These are phyloP conservation scores for Musa balbisiana DNA, from an alignment of 202 grass and related monocot species.

Conservation along the genomic window DNA sequence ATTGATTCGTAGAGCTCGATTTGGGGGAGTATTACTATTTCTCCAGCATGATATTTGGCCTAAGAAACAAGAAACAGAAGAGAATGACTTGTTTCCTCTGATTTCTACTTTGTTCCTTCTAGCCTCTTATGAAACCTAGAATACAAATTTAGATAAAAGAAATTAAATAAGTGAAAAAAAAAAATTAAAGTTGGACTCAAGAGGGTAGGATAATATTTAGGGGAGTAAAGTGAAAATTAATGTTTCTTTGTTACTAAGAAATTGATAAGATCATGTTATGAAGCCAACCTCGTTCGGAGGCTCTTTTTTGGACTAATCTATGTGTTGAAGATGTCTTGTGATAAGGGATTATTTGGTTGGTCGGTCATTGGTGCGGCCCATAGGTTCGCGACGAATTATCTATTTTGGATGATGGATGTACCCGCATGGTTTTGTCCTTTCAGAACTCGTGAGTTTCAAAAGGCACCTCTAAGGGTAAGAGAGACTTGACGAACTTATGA, in stretches of 20 bases:
- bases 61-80: background rate
- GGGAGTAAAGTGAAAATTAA: background rate
- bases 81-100: background rate
- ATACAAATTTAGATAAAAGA: background rate
- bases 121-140: background rate
- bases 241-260: background rate
- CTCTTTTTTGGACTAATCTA: background rate
- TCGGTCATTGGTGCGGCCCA: no score
- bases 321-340: no score
- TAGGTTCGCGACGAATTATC: no score
- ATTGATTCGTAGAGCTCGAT: no score
- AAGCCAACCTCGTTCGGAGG: background rate
- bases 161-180: background rate
- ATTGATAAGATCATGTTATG: background rate
- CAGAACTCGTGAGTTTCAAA: no score
- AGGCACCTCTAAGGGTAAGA: no score
- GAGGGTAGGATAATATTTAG: background rate
- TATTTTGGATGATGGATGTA: accelerated
- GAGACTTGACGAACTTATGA: no score
- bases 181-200: background rate
- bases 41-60: no score
- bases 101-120: background rate
- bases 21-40: background rate
- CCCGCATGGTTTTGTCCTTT: no score
- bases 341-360: no score